phyloP scores from a whole-genome alignment of 768 basidiomycete species.

The Lactifluus echinatus region DNA sequence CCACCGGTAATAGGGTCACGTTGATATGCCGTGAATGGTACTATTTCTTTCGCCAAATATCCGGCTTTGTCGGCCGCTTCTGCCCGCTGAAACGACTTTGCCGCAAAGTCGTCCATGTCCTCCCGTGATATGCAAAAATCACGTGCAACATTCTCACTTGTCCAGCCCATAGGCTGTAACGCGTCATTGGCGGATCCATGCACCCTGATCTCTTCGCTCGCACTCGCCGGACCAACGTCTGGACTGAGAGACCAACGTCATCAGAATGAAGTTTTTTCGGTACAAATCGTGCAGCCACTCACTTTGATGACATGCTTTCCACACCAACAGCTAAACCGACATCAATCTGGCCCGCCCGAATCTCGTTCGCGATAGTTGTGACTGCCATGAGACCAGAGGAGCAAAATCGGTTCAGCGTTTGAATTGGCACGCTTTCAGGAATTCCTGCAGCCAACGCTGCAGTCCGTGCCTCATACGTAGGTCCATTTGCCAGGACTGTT shows the following conservation, averaged over 20 bases:
- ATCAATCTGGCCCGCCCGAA: conserved; percentile 69
- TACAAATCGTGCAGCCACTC: conserved; percentile 25
- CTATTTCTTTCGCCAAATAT: conserved; percentile 59
- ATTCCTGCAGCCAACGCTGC: conserved; percentile 76
- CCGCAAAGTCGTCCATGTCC: conserved; percentile 68
- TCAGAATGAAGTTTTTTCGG: conserved; percentile 19
- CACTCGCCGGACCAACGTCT: conserved; percentile 50
- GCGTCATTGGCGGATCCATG: conserved; percentile 54
- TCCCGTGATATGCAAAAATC: conserved; percentile 67
- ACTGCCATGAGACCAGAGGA: conserved; percentile 83
- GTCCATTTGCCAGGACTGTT: conserved; percentile 57
- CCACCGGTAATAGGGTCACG: conserved; percentile 48
- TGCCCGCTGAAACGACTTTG: conserved; percentile 69
- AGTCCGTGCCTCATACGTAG: conserved; percentile 61
- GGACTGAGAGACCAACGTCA: conserved; percentile 36
- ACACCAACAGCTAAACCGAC: conserved; percentile 76
- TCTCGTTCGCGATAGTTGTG: conserved; percentile 66
- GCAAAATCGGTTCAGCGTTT: conserved; percentile 73
- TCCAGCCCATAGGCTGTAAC: conserved; percentile 79
- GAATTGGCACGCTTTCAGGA: conserved; percentile 67
- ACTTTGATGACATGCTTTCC: conserved; percentile 81
- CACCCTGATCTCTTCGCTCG: conserved; percentile 52
- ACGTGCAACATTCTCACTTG: conserved; percentile 74
- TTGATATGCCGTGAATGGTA: conserved; percentile 61
- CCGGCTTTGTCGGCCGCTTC: conserved; percentile 64